Percentiles rank a stretch among this genome's conserved stretches.
phyloP scores from a whole-genome alignment of 768 basidiomycete genomes.

The Tremella yokohamensis region DNA sequence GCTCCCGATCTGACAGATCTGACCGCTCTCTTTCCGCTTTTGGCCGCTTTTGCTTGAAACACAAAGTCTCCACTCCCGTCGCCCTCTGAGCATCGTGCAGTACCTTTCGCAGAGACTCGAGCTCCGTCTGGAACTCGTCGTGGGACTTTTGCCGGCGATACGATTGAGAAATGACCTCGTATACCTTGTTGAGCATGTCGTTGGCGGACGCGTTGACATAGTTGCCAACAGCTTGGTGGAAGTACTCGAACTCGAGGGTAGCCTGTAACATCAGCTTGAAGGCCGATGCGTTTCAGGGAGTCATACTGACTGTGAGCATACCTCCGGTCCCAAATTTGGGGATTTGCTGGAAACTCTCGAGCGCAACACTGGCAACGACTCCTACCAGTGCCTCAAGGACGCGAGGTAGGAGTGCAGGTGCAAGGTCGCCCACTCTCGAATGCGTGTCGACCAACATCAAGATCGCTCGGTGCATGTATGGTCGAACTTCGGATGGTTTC shows the following conservation, averaged over 20 bases:
- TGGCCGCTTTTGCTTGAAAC: constrained; percentile 58
- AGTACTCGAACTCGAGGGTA: constrained; percentile 96
- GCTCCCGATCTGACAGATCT: neutral
- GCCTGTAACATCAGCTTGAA: constrained; percentile 60
- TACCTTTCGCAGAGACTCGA: constrained; percentile 88
- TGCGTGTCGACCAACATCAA: constrained; percentile 88
- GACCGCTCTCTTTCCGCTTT: neutral
- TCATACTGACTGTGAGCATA: constrained; percentile 77
- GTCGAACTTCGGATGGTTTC: constrained; percentile 88
- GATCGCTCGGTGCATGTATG: constrained; percentile 86
- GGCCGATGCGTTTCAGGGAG: neutral
- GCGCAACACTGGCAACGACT: constrained; percentile 74
- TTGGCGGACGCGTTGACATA: constrained; percentile 77
- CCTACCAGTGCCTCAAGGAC: constrained; percentile 75
- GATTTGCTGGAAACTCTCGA: constrained; percentile 81
- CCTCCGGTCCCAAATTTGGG: constrained; percentile 95
- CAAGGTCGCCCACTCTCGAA: constrained; percentile 77
- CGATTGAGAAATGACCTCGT: constrained; percentile 89
- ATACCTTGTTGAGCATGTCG: constrained; percentile 81
- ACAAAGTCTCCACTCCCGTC: constrained; percentile 91
- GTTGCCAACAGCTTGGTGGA: constrained; percentile 89
- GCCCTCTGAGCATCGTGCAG: constrained; percentile 80
- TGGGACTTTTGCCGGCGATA: constrained; percentile 68
- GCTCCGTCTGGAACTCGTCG: constrained; percentile 69
- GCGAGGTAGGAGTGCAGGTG: constrained; percentile 76